phyloP scores from a whole-genome alignment of 257 asterid genomes.

The Cynanchum wilfordii region DNA sequence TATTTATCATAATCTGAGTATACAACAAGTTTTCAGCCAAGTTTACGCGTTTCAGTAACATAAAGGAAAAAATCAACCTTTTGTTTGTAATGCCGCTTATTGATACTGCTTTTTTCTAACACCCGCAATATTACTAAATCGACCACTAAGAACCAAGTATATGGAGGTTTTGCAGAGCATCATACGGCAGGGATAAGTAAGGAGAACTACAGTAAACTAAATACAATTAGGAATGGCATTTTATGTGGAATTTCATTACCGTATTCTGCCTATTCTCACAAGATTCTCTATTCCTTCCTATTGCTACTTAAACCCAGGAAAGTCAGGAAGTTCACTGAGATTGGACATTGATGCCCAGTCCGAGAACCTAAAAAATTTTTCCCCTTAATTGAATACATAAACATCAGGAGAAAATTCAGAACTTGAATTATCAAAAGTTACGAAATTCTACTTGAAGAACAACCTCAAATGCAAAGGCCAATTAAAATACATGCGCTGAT shows the following conservation, averaged over 20 bases:
- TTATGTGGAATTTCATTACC: neutral
- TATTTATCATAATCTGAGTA: neutral
- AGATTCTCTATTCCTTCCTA: neutral
- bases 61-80: neutral
- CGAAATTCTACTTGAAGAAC: neutral
- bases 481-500: neutral
- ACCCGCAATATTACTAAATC: neutral
- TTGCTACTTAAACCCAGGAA: neutral
- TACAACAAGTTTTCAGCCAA: neutral
- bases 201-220: neutral
- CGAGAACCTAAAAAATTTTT: neutral
- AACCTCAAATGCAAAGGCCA: neutral
- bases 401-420: neutral
- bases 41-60: neutral
- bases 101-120: neutral
- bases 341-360: neutral
- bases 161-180: neutral
- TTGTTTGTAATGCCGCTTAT: neutral
- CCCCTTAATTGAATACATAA: neutral
- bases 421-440: neutral
- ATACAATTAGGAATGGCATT: neutral
- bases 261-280: neutral
- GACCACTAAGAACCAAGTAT: neutral
- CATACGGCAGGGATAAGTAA: neutral
- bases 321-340: neutral